Conservation (phyloP, 306 rosid species). For the Cucumis hystrix region DNA sequence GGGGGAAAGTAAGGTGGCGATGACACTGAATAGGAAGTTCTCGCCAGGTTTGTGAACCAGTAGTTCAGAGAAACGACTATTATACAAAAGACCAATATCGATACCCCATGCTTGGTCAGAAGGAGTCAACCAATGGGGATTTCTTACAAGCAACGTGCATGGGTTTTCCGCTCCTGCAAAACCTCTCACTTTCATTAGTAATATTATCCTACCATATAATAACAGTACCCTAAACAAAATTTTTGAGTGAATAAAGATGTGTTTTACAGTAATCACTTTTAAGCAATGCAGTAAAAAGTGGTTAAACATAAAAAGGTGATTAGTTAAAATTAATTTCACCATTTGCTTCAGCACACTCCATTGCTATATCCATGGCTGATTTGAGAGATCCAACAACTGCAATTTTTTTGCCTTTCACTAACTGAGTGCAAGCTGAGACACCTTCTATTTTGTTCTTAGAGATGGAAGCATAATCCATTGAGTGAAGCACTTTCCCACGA, state of each 20-base stretch:
- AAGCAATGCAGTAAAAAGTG: too few relatives aligned
- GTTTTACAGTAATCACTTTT: too few relatives aligned
- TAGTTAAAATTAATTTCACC: background rate
- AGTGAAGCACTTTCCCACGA: slow-evolving; percentile 34
- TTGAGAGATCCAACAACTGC: slow-evolving; percentile 32
- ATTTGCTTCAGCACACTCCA: slow-evolving; percentile 37
- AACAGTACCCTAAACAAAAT: too few relatives aligned
- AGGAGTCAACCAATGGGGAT: slow-evolving; percentile 27
- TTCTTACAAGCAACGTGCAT: slow-evolving; percentile 32
- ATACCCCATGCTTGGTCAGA: slow-evolving; percentile 20
- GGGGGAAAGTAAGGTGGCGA: slow-evolving; percentile 39
- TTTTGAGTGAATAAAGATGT: too few relatives aligned
- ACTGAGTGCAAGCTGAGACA: slow-evolving; percentile 3
- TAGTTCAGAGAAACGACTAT: slow-evolving; percentile 14
- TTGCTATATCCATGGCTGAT: slow-evolving; percentile 40
- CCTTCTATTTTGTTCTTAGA: background rate
- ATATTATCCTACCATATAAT: too few relatives aligned
- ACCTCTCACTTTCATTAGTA: too few relatives aligned
- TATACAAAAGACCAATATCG: slow-evolving; percentile 17
- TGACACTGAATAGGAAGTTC: background rate
- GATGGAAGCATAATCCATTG: slow-evolving; percentile 39
- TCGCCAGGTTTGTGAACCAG: too few relatives aligned
- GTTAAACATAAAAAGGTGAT: too few relatives aligned
- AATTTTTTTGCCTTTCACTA: slow-evolving; percentile 28
- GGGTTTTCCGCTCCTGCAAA: slow-evolving; percentile 25